A percentile compares a stretch with the other conserved stretches of the same genome.
phyloP scores from a whole-genome alignment of 352 stramenopile genomes.

The Blastocystis sp. region DNA sequence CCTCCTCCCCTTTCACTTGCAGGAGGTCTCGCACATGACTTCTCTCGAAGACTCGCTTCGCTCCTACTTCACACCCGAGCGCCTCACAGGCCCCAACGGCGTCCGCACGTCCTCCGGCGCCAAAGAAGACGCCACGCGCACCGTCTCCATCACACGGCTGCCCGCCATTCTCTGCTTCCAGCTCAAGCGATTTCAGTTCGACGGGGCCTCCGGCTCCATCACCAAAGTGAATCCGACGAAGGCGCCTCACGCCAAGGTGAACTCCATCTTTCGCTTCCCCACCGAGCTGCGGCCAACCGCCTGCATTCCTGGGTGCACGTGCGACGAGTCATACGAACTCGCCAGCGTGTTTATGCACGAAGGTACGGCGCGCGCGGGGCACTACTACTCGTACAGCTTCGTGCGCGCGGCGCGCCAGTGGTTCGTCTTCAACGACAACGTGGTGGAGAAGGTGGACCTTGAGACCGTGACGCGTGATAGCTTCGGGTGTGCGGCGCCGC shows the following conservation, averaged over 20 bases:
- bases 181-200: slow-evolving; percentile 29
- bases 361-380: background rate
- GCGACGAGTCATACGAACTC: background rate
- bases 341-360: slow-evolving; percentile 46
- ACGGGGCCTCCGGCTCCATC: background rate
- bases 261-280: slow-evolving; percentile 25
- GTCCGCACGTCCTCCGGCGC: background rate
- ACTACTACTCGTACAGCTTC: slow-evolving; percentile 27
- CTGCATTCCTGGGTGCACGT: background rate
- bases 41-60: background rate
- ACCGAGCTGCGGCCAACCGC: background rate
- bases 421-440: slow-evolving; percentile 22
- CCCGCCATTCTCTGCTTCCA: background rate
- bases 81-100: slow-evolving; percentile 10
- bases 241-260: background rate
- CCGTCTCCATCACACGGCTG: background rate
- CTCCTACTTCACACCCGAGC: background rate
- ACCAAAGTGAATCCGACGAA: background rate
- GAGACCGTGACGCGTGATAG: background rate
- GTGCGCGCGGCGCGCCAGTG: background rate
- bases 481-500: background rate
- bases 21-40: background rate
- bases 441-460: slow-evolving; percentile 3
- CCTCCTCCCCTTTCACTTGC: background rate
- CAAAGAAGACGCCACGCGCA: background rate